Conservation (phyloP, 495 filamentous ascomycete species). For the Elaphomyces granulatus region DNA sequence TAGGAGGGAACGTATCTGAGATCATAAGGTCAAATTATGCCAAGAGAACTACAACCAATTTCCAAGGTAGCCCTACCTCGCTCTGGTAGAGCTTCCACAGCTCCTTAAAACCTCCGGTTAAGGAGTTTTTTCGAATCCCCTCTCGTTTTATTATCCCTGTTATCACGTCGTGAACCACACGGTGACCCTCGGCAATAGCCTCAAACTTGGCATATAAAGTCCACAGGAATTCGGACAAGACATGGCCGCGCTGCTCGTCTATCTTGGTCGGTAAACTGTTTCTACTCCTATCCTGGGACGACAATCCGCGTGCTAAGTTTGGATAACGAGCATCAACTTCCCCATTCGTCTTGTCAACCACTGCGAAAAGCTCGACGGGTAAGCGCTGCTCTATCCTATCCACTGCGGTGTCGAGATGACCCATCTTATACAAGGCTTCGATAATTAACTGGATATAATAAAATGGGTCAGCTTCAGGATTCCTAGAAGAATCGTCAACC, state of each 20-base stretch:
- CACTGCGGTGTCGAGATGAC: conserved; percentile 68
- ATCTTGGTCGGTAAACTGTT: conserved; percentile 47
- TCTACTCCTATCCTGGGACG: conserved; percentile 27
- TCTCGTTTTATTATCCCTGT: conserved; percentile 68
- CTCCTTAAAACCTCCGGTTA: conserved; percentile 75
- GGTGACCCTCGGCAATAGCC: conserved; percentile 88
- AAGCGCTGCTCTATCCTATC: conserved; percentile 84
- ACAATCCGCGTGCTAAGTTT: conserved; percentile 44
- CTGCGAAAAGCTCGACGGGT: conserved; percentile 82
- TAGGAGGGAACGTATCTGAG: conserved; percentile 67
- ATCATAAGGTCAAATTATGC: background rate
- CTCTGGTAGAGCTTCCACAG: conserved; percentile 85
- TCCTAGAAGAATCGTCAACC: conserved; percentile 75
- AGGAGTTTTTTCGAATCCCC: conserved; percentile 38
- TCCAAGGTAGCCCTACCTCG: conserved; percentile 35
- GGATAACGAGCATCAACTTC: conserved; percentile 89
- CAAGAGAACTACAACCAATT: conserved; percentile 10
- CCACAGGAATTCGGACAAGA: conserved; percentile 79
- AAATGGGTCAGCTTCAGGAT: conserved; percentile 89
- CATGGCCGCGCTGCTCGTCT: conserved; percentile 58
- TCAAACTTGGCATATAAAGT: conserved; percentile 94
- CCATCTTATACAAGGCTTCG: conserved; percentile 79
- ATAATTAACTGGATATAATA: conserved; percentile 80
- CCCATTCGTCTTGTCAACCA: conserved; percentile 87
- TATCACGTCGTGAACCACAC: conserved; percentile 83